phyloP scores from a whole-genome alignment of 805 yeast species.

The Metschnikowia corniflorae region DNA sequence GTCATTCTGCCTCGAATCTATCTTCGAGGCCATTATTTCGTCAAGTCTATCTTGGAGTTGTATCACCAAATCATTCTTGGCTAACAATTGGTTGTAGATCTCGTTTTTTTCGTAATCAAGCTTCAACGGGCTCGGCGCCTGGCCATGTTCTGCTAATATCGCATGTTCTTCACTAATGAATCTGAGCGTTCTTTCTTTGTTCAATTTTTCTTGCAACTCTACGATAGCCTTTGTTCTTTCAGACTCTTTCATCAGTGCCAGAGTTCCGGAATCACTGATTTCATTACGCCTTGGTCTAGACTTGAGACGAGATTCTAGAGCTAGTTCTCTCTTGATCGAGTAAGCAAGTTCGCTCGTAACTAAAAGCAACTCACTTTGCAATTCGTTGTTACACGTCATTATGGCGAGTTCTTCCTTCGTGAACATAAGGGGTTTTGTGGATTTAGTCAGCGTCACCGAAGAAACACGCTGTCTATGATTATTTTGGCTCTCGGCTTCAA shows the following conservation, averaged over 20 bases:
- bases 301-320: conserved; percentile 46
- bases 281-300: conserved; percentile 1
- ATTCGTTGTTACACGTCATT: conserved; percentile 53
- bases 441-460: conserved; percentile 3
- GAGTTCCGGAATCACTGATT: neutral
- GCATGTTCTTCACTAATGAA: conserved; percentile 71
- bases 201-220: conserved; percentile 53
- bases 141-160: conserved; percentile 50
- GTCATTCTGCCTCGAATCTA: conserved; percentile 27
- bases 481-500: conserved; percentile 1
- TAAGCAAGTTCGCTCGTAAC: conserved; percentile 72
- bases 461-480: conserved; percentile 1
- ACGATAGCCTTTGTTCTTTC: conserved; percentile 38
- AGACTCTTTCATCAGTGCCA: neutral
- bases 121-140: conserved; percentile 51
- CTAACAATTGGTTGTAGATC: conserved; percentile 43
- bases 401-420: conserved; percentile 61
- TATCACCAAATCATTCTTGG: conserved; percentile 46
- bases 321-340: conserved; percentile 67
- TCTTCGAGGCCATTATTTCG: conserved; percentile 24
- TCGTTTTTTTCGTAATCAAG: conserved; percentile 55
- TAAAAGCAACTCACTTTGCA: conserved; percentile 61
- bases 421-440: conserved; percentile 28
- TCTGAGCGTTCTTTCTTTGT: conserved; percentile 62
- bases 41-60: conserved; percentile 47